Base-by-base conservation (phyloP, 108 stramenopile genomes). In the Skeletonema marinoi region DNA sequence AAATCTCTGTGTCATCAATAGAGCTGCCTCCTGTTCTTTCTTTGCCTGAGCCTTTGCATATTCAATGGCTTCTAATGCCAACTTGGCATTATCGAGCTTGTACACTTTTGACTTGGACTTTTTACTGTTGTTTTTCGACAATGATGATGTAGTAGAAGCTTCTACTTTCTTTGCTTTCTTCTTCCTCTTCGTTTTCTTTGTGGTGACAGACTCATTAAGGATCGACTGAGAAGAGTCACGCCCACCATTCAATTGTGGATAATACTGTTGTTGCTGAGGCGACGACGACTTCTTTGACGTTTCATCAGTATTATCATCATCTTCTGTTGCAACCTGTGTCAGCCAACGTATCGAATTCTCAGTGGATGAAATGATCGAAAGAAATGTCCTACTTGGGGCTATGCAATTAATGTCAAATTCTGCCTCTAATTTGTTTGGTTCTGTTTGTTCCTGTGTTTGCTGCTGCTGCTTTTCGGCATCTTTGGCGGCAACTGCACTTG, bases 331-430 rank as follows among this genome's bases (percentile, higher is more conserved):
- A 51, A 51, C 50, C 2, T 17, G 17, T 51, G n/a, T 51, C 17
- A 51, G 19, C 50, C 50, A 51, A 51, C 50, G 50, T 51, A 51
- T 51, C 6, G 50, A 51, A 51, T 51, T 51, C 50, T 51, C 50
- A 19, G 12, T 14, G 0, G 50, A 51, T 19, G 50, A 51, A 19
- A 51, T 51, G 50, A 51, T 21, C 0, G 50, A 17, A 3, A 51
- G 50, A 51, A 51, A 51, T 51, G 50, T 51, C 19, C 19, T 19
- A 19, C 50, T 51, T 51, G 50, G 50, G 25, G 50, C 50, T 7
- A 51, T 51, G 19, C 19, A 51, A 51, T 51, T 51, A 21, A 51
- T 51, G 19, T 51, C 50, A 51, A 51, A 51, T 51, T 51, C 50
- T 6, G 12, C 19, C n/a, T 21, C 19, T 21, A 51, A 51, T 51